Percentiles rank a stretch among this genome's conserved stretches.
Evolutionary conservation across 345 rosid species (phyloP).

Genomic region (Citrus trifoliata): DNA sequence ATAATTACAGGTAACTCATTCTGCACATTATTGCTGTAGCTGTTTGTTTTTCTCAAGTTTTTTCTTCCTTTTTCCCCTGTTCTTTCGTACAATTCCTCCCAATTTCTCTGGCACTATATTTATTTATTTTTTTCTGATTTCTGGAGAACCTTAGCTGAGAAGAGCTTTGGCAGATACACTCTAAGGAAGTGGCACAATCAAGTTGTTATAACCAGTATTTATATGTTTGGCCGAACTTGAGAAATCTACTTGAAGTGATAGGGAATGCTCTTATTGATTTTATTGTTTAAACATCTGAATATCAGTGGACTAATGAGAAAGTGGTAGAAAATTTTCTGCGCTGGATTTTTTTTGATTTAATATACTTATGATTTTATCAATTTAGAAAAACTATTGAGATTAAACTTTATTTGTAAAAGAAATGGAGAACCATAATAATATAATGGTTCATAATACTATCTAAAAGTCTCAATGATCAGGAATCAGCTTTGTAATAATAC

Average conservation of each 20-base stretch:
- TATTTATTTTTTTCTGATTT: not conserved
- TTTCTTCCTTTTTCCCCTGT: not conserved
- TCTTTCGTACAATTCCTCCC: not conserved
- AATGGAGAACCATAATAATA: not conserved
- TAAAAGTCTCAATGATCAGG: not conserved
- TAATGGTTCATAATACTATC: too few species aligned
- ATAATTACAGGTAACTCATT: constrained; percentile 52
- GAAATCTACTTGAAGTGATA: not conserved
- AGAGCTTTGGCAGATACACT: not conserved
- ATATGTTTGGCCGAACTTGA: not conserved
- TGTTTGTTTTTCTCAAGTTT: not conserved
- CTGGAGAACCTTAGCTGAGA: not conserved
- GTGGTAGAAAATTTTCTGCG: not conserved
- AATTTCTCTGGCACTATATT: not conserved
- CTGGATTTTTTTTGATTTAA: not conserved
- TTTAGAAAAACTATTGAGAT: not conserved
- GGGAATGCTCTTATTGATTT: not conserved
- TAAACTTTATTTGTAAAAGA: not conserved
- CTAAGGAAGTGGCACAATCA: not conserved
- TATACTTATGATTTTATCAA: not conserved
- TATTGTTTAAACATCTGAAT: not conserved
- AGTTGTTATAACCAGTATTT: not conserved
- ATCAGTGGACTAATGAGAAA: not conserved
- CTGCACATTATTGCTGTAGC: constrained; percentile 2
- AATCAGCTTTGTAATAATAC: not conserved